Evolutionary conservation across 2,329 filamentous ascomycete species (phyloP), one percentile per base, ranked within the genome.

Genomic region (Fusarium sp.): DNA sequence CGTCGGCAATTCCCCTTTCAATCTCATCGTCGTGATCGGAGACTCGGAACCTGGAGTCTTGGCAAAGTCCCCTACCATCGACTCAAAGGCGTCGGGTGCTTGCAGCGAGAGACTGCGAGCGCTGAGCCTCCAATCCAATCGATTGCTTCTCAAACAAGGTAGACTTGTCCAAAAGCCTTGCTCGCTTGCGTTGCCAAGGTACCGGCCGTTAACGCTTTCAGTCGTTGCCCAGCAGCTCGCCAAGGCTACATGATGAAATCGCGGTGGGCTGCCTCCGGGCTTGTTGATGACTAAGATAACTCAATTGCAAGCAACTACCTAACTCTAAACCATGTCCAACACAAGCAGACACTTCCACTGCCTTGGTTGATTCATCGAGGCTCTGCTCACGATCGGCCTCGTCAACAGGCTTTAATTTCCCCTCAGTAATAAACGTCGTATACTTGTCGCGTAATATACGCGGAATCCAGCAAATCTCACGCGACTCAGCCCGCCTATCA

Each of bases 181-280:
- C 39, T 66, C 63, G 63, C 46, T 66, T 67, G 51, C 54, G 63
- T 64, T 65, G 63, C 50, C 55, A 62, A 66, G 63, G 63, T 64
- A 60, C 48, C 51, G 22, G 48, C 32, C 63, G 47, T 67, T 58
- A 64, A 63, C 48, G 61, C 36, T 52, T 26, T 34, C 39, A 40
- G 49, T 59, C 28, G 36, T 66, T 66, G 63, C 63, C 54, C 36
- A 39, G 63, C 59, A 64, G 54, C 54, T 64, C 50, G 63, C 63
- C 63, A 67, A 65, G 48, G 49, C 54, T 66, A 45, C 29, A 42
- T 51, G 39, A 58, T 55, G 22, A 32, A 26, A 58, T 50, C 31
- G 35, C 7, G 15, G 46, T 55, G 62, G 62, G 62, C 62, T 66
- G 62, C 62, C 62, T 65, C 62, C 53, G 48, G 36, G 34, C 49